Base-by-base conservation (phyloP, 257 asterid species). In the Gentiana straminea region DNA sequence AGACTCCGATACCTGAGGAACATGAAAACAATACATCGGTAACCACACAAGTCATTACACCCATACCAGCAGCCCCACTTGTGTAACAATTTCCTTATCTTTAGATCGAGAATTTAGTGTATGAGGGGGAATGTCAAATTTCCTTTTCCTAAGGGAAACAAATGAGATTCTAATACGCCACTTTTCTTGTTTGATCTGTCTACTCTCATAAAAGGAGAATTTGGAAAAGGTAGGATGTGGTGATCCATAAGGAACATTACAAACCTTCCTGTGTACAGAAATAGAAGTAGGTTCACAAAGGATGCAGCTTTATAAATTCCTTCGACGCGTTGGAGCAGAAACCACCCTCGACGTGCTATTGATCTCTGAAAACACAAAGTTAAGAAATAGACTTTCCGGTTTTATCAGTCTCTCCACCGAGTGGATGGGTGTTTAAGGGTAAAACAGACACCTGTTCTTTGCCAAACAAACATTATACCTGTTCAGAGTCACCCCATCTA, bases 401-500 rank as follows among this genome's bases (percentile, higher is more conserved):
- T 13, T 7, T 24, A 32, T 33, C 35, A 37, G 13, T 49, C 13
- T 15, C 12, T 37, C 2, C 12, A 49, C 50, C 49, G 12, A 37
- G 15, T 35, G 49, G 13, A 60, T 8, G 2, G 47, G 15, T 7
- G 13, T 15, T 3, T 34, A 8, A 45, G 56, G 13, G 3, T 3
- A 41, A 39, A 13, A 2, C 12, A 37, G 7, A 13, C 64, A 60
- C 4, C 52, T 47, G 46, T 11, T 35, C 33, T 52, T 33, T 12
- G 7, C 7, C 3, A 34, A 39, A 24, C 6, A 12, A 58, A 64
- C 33, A 60, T 32, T 34, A 11, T 66, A 90, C 98, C 90, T 89
- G 95, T 60, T 87, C 96, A 39, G 96, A 82, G 68, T 81, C 89
- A n/a, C 96, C 98, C 95, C 93, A 88, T 76, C 97, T 86, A 4